Evolutionary conservation across 768 basidiomycete species (phyloP).

Genomic region (Filobasidium wieringae): DNA sequence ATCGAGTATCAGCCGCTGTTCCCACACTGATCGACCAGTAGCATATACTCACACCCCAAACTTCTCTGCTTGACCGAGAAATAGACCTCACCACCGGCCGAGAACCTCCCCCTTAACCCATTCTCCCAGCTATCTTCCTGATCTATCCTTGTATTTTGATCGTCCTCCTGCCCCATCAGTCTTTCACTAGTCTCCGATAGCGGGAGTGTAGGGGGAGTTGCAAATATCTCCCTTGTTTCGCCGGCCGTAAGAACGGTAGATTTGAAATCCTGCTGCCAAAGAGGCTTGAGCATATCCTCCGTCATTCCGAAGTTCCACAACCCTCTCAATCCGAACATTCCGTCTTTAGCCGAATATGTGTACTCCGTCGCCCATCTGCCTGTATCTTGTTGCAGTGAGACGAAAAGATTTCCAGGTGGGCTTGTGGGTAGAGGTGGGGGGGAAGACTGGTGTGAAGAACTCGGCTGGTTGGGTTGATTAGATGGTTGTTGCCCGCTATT

Average conservation of each 20-base stretch:
- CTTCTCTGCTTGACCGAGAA: slow-evolving; percentile 85
- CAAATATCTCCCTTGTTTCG: slow-evolving; percentile 39
- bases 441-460: slow-evolving; percentile 28
- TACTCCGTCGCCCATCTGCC: slow-evolving; percentile 91
- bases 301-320: slow-evolving; percentile 84
- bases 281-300: slow-evolving; percentile 39
- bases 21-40: background rate
- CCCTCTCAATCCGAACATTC: slow-evolving; percentile 78
- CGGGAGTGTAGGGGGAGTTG: no score
- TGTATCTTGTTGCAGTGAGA: slow-evolving; percentile 81
- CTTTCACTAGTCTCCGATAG: background rate
- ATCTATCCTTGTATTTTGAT: slow-evolving; percentile 67
- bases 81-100: slow-evolving; percentile 85
- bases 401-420: slow-evolving; percentile 47
- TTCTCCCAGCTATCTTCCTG: slow-evolving; percentile 89
- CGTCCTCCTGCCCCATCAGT: slow-evolving; percentile 22
- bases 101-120: slow-evolving; percentile 78
- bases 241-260: slow-evolving; percentile 14
- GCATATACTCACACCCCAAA: slow-evolving; percentile 59
- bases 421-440: slow-evolving; percentile 35
- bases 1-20: background rate
- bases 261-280: background rate
- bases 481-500: slow-evolving; percentile 16
- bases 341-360: slow-evolving; percentile 84
- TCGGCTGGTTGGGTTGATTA: slow-evolving; percentile 36